These are phyloP conservation scores for Lonicera japonica DNA, from an alignment of 129 eudicot genomes.

Conservation along the genomic window DNA sequence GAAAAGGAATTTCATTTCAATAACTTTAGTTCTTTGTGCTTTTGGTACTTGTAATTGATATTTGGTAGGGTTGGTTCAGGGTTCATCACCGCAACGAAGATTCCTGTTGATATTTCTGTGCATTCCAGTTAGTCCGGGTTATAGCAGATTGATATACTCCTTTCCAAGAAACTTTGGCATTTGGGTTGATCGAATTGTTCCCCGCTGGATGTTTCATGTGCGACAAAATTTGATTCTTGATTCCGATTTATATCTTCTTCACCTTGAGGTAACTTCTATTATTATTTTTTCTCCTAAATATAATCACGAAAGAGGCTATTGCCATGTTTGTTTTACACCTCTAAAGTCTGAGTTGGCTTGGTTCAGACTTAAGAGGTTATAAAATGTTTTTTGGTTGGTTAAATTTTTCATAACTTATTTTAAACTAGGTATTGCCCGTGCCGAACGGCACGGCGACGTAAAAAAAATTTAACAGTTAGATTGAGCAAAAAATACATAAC, in stretches of 20 bases:
- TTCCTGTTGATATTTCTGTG: slow-evolving; percentile 49
- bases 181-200: slow-evolving; percentile 58
- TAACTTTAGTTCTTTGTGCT: neutral
- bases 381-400: no score
- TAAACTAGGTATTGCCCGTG: no score
- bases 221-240: slow-evolving; percentile 70
- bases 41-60: neutral
- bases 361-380: no score
- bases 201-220: slow-evolving; percentile 74
- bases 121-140: slow-evolving; percentile 86
- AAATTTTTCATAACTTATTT: no score
- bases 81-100: slow-evolving; percentile 21
- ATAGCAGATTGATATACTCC: slow-evolving; percentile 70
- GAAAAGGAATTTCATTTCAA: no score
- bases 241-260: slow-evolving; percentile 86
- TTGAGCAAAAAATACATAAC: no score
- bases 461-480: no score
- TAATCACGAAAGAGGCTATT: no score
- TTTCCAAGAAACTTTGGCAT: slow-evolving; percentile 64
- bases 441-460: no score
- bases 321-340: no score
- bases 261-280: slow-evolving; percentile 61
- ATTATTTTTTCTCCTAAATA: no score
- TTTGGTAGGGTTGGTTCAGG: slow-evolving; percentile 20
- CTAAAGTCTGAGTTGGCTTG: no score